Percentiles rank a stretch among this genome's conserved stretches.
These are phyloP conservation scores for Aureobasidium uvarum DNA, from an alignment of 2,329 filamentous ascomycete genomes.

Conservation along the genomic window DNA sequence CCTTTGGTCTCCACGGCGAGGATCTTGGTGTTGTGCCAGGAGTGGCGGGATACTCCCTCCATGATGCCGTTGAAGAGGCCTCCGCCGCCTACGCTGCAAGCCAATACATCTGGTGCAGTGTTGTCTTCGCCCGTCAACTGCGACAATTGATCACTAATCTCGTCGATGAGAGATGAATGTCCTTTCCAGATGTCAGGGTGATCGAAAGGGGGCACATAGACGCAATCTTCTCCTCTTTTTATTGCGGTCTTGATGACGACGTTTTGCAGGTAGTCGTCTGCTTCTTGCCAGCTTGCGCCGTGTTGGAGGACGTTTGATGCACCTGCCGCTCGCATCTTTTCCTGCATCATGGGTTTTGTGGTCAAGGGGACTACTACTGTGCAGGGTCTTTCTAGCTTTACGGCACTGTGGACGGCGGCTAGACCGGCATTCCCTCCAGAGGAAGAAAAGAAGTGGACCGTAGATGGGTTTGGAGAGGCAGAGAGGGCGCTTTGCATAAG, in stretches of 20 bases:
- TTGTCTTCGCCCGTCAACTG: constrained; percentile 36
- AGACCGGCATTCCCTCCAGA: constrained; percentile 83
- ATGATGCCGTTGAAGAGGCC: constrained; percentile 75
- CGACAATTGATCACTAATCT: constrained; percentile 46
- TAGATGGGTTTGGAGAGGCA: constrained; percentile 37
- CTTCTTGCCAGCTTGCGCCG: constrained; percentile 67
- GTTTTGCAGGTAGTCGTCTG: constrained; percentile 64
- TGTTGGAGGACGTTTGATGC: constrained; percentile 64
- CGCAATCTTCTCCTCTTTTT: constrained; percentile 48
- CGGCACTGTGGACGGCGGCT: constrained; percentile 72
- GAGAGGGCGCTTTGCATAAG: constrained; percentile 58
- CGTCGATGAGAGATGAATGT: constrained; percentile 58
- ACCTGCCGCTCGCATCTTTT: constrained; percentile 67
- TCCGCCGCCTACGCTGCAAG: constrained; percentile 78
- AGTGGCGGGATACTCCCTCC: constrained; percentile 59
- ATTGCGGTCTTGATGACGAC: constrained; percentile 50
- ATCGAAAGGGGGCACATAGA: constrained; percentile 71
- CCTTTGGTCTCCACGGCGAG: constrained; percentile 75
- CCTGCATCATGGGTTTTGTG: constrained; percentile 67
- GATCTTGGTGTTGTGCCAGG: constrained; percentile 49
- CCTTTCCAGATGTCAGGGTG: constrained; percentile 67
- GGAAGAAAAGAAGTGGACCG: constrained; percentile 72
- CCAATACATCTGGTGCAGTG: constrained; percentile 62
- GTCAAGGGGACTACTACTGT: constrained; percentile 71
- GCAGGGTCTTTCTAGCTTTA: constrained; percentile 60